Conservation (phyloP, 78 protist genomes). For the Acrasis kona region DNA sequence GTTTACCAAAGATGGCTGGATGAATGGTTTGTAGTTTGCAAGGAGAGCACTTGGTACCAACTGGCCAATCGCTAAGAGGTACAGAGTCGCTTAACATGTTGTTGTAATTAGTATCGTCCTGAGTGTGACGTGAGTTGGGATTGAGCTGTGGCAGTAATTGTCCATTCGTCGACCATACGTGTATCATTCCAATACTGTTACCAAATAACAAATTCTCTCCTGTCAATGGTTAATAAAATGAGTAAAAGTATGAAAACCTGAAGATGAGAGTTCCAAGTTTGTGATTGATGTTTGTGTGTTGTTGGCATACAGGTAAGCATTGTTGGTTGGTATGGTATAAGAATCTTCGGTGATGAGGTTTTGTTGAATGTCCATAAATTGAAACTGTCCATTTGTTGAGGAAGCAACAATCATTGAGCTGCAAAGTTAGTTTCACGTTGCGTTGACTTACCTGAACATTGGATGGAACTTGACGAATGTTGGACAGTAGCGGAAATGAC, state of each 20-base stretch:
- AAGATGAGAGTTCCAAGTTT: too few species aligned
- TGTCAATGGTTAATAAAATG: too few species aligned
- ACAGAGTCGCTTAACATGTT: neutral
- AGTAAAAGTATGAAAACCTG: too few species aligned
- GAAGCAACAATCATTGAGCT: neutral
- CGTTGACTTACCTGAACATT: too few species aligned
- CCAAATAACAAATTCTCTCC: too few species aligned
- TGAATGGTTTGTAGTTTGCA: neutral
- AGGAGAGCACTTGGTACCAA: neutral
- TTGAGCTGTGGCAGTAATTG: neutral
- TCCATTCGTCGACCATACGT: neutral
- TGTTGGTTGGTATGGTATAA: neutral
- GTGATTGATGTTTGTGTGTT: too few species aligned
- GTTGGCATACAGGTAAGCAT: too few species aligned
- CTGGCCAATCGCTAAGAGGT: neutral
- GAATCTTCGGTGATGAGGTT: neutral
- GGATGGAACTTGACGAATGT: neutral
- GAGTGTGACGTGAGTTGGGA: neutral
- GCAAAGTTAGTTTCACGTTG: too few species aligned
- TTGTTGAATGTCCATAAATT: neutral
- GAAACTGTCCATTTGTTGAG: neutral
- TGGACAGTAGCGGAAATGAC: neutral
- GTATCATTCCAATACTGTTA: too few species aligned
- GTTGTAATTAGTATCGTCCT: neutral
- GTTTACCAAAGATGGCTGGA: neutral